Evolutionary conservation across 2,329 filamentous ascomycete genomes (phyloP), one percentile per base, ranked within the genome.

Genomic region (Fusarium abutilonis): DNA sequence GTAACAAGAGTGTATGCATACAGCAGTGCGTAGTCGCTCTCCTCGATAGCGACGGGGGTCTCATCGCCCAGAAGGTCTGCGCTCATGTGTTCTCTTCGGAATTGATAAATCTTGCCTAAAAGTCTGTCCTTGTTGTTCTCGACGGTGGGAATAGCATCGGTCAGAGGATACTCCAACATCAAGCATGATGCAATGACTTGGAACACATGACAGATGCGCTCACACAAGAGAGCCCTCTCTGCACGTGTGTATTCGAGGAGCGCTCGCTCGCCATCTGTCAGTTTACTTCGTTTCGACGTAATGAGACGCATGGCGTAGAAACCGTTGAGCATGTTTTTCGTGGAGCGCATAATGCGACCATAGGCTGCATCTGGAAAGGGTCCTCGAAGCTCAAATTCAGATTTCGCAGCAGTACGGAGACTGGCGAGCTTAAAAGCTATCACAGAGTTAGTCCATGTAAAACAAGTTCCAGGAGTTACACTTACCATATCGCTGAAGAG

Each of bases 301-400:
- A 97, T 89, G 10, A 97, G 86, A 63, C 94, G 96, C 92, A 99
- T 97, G 47, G 93, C 92, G 72, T 98, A 93, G 75, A 99, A 97
- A 34, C 92, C 89, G 75, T 97, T 93, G 5, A 98, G 86, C 77
- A 97, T 91, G 48, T 90, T 88, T 61, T 89, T 89, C 1, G 93
- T 97, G 9, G 89, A 89, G 19, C 86, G 85, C 72, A 98, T 84
- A 54, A 98, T 90, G 32, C 87, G 85, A 5, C 84, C 85, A 73
- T 91, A 93, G 14, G 86, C 83, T 39, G 84, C 86, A 62, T 88
- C 84, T 1, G 93, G 92, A 69, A 99, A 99, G 0, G 93, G 92
- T 0, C 94, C 91, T 36, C 89, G 86, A 7, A 99, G 84, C 74
- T 96, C 91, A 70, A 96, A 96, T 74, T 99, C 95, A 21, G 87